Conservation (phyloP, 495 filamentous ascomycete genomes). For the Tetracladium setigerum region DNA sequence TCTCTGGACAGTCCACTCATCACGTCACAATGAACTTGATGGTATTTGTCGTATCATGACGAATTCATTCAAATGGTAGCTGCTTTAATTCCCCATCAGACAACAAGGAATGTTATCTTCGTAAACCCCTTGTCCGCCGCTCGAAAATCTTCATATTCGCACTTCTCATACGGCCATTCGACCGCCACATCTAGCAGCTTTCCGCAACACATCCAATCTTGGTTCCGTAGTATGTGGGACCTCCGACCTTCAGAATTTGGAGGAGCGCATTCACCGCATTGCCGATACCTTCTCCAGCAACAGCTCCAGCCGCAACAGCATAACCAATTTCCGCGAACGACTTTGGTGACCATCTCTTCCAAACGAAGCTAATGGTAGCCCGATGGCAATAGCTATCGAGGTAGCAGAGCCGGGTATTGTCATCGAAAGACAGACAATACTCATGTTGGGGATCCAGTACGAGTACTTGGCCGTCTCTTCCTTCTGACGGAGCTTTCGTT, state of each 20-base stretch:
- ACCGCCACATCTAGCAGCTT: constrained; percentile 20
- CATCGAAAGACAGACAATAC: constrained; percentile 53
- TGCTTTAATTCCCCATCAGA: no score
- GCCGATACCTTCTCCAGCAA: constrained; percentile 61
- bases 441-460: constrained; percentile 5
- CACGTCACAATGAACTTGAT: no score
- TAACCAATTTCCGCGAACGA: constrained; percentile 58
- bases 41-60: no score
- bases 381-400: constrained; percentile 49
- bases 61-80: no score
- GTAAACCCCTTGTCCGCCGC: no score
- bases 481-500: not conserved
- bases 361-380: constrained; percentile 48
- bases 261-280: constrained; percentile 52
- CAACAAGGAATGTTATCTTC: no score
- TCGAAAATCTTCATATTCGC: no score
- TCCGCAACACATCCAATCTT: constrained; percentile 40
- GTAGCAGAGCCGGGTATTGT: constrained; percentile 43
- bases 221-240: constrained; percentile 36
- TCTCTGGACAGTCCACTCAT: no score
- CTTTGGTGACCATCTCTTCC: constrained; percentile 47
- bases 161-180: no score
- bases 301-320: constrained; percentile 57
- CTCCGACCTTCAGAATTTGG: constrained; percentile 43
- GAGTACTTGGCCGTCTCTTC: no score